Conservation (phyloP, 805 yeast genomes). For the Monosporozyma aerobia region DNA sequence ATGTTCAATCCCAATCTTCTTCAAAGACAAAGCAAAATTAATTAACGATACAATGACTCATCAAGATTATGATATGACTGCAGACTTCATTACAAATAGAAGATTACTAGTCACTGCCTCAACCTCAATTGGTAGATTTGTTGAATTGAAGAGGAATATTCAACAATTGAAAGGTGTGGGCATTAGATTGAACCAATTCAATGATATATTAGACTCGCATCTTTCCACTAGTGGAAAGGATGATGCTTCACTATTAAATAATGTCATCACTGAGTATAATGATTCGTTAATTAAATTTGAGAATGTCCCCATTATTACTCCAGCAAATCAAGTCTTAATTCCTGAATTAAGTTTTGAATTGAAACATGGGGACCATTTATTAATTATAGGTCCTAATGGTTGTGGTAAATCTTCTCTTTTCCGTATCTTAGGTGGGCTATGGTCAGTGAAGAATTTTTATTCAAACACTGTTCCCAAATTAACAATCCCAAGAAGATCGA, state of each 20-base stretch:
- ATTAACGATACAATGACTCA: constrained; percentile 8
- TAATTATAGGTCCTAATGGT: constrained; percentile 93
- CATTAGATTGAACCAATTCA: constrained; percentile 60
- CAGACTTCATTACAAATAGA: constrained; percentile 84
- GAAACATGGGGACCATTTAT: constrained; percentile 71
- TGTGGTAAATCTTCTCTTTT: constrained; percentile 91
- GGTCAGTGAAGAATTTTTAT: constrained; percentile 63
- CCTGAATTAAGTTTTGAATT: constrained; percentile 59
- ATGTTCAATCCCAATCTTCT: constrained; percentile 83
- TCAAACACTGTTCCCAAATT: constrained; percentile 52
- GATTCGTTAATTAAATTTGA: constrained; percentile 59
- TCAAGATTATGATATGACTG: constrained; percentile 40
- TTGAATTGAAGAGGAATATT: constrained; percentile 73
- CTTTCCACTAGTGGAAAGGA: constrained; percentile 8
- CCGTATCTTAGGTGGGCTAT: constrained; percentile 82
- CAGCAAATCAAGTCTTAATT: constrained; percentile 67
- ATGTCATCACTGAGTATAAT: constrained; percentile 33
- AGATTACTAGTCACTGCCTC: constrained; percentile 76
- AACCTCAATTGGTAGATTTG: constrained; percentile 78
- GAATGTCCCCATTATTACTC: constrained; percentile 75
- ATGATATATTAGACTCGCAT: constrained; percentile 46
- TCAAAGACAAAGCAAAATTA: constrained; percentile 30
- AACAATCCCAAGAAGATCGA: constrained; percentile 22
- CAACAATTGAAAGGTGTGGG: constrained; percentile 81
- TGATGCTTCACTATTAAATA: constrained; percentile 3